Percentiles rank a stretch among this genome's conserved stretches.
Evolutionary conservation across 768 basidiomycete genomes (phyloP).

Genomic region (Mycena crocata): DNA sequence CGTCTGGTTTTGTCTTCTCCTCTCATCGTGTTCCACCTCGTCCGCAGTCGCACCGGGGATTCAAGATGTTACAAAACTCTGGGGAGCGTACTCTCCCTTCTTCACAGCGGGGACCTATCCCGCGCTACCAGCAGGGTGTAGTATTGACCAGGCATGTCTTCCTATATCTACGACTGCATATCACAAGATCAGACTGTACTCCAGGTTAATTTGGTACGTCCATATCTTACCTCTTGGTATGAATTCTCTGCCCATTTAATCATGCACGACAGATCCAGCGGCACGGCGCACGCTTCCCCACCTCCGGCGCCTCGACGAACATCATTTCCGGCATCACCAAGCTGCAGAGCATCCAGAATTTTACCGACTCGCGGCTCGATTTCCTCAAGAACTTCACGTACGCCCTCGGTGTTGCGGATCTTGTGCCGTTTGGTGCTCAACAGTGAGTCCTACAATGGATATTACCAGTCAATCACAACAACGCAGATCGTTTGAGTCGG

Average conservation of each 20-base stretch:
- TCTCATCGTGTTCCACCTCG: not conserved
- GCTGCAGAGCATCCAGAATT: conserved; percentile 59
- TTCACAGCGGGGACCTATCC: conserved; percentile 58
- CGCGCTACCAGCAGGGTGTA: conserved; percentile 59
- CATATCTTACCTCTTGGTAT: not conserved
- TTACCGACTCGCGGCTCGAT: conserved; percentile 56
- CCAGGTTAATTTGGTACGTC: conserved; percentile 71
- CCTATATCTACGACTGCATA: not conserved
- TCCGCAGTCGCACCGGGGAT: not conserved
- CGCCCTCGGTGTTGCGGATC: conserved; percentile 63
- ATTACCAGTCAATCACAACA: not conserved
- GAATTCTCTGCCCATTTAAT: not conserved
- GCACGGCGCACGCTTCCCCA: conserved; percentile 86
- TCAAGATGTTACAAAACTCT: conserved; percentile 42
- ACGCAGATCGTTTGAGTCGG: conserved; percentile 49
- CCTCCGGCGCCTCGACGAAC: conserved; percentile 52
- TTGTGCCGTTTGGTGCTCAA: conserved; percentile 73
- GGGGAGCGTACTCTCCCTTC: conserved; percentile 77
- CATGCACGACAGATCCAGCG: conserved; percentile 75
- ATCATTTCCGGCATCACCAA: conserved; percentile 65
- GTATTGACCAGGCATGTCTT: conserved; percentile 61
- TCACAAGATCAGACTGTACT: not conserved
- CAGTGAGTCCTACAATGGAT: conserved; percentile 58
- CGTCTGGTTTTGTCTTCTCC: not conserved
- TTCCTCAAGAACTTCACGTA: conserved; percentile 73